Conservation (phyloP, 345 rosid genomes). For the Eutrema japonicum region DNA sequence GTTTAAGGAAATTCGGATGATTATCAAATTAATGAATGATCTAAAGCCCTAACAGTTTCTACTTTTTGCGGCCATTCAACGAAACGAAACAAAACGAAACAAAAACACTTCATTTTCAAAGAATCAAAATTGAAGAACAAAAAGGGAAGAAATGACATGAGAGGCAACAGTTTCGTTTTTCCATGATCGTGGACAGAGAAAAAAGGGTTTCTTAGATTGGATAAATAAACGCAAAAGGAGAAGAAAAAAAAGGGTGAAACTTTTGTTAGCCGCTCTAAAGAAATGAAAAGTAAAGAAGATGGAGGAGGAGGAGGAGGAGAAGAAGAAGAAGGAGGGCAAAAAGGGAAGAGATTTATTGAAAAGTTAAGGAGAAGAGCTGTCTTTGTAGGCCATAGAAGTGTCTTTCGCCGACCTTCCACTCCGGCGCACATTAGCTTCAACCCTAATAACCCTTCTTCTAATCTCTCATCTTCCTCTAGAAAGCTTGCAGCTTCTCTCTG, state of each 20-base stretch:
- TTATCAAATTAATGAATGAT: neutral
- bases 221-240: neutral
- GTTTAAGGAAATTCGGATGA: neutral
- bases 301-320: neutral
- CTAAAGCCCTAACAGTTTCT: neutral
- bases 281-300: conserved; percentile 44
- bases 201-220: neutral
- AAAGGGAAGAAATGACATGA: neutral
- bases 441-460: conserved; percentile 29
- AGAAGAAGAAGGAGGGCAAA: conserved; percentile 38
- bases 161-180: neutral
- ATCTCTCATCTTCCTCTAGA: conserved; percentile 36
- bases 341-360: conserved; percentile 40
- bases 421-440: conserved; percentile 36
- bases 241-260: neutral
- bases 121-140: conserved; percentile 12
- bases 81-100: neutral
- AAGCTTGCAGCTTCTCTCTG: conserved; percentile 47
- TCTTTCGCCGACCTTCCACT: conserved; percentile 38
- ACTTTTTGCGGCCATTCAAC: neutral
- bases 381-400: conserved; percentile 43
- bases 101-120: conserved; percentile 2
- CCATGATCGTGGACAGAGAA: conserved; percentile 19
- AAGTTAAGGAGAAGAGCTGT: conserved; percentile 42
- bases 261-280: conserved; percentile 31